phyloP scores from a whole-genome alignment of 257 asterid species.

The Gynochthodes officinalis region DNA sequence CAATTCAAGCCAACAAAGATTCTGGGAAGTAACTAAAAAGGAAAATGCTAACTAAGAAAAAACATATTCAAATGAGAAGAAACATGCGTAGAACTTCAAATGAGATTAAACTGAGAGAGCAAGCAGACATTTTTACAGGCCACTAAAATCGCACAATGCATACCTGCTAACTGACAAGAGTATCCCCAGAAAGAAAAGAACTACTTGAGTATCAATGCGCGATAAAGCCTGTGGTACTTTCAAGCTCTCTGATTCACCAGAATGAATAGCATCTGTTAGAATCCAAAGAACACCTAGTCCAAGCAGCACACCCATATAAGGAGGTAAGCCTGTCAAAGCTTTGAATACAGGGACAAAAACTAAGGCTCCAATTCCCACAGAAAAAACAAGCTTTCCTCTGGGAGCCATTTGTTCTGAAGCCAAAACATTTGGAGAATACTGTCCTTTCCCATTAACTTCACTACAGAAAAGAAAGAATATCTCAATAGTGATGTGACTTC shows the following conservation, averaged over 20 bases:
- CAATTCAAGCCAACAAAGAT: too few relatives aligned
- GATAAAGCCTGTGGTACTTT: constrained; percentile 98
- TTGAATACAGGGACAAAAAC: constrained; percentile 87
- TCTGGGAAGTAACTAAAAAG: too few relatives aligned
- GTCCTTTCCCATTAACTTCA: constrained; percentile 76
- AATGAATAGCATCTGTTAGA: constrained; percentile 95
- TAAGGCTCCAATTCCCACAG: constrained; percentile 82
- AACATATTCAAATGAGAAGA: too few relatives aligned
- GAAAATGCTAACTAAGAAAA: too few relatives aligned
- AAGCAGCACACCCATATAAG: constrained; percentile 91
- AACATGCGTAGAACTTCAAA: not conserved
- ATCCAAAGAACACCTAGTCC: constrained; percentile 98
- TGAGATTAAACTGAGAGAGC: not conserved
- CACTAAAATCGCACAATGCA: not conserved
- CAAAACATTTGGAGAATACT: constrained; percentile 55
- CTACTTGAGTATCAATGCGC: constrained; percentile 96
- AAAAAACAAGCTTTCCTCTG: constrained; percentile 88
- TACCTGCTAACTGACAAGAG: constrained; percentile 98
- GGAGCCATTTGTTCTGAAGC: constrained; percentile 97
- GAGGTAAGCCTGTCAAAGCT: constrained; percentile 87
- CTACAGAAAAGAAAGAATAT: constrained; percentile 35
- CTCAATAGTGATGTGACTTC: not conserved
- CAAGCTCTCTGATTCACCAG: constrained; percentile 85
- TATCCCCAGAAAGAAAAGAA: constrained; percentile 97
- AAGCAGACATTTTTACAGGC: not conserved